Base-by-base conservation (phyloP, 108 stramenopile genomes). In the Fragilariopsis cylindrus region DNA sequence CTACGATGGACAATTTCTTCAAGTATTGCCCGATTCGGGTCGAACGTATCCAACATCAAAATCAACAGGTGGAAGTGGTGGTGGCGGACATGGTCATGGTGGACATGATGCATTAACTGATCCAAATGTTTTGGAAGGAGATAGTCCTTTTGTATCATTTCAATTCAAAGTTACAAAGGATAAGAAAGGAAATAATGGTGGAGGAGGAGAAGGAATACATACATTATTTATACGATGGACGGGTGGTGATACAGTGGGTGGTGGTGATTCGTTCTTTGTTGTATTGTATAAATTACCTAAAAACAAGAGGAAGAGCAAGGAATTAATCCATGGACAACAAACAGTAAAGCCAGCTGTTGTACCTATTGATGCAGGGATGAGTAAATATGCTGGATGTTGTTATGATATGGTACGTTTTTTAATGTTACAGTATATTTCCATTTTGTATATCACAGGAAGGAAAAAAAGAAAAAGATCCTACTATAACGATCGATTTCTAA, bases 161-260 rank as follows among this genome's bases (percentile, higher is more conserved):
- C 64, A 7, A 41, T 41, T 65, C 13, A 13, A 65, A 16, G 64
- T 65, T 3, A 41, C 30, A 7, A 40, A 65, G 64, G 53, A 54
- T n/a, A n/a, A n/a, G n/a, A n/a, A 54, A 0, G 53, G 53, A 2
- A n/a, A n/a, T 15, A 15, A 2, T n/a, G n/a, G 2, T 30, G 30
- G 30, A 30, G 30, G 30, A 15, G 30, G 57, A 21, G 57, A 9
- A 7, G 57, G 64, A 63, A 63, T 9, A 63, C 43, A 3, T 63
- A 63, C 62, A 41, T 63, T 21, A n/a, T 63, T 45, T 42, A 13
- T 45, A 63, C 45, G 62, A 63, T 63, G 62, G 39, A 45, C 43
- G 62, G 62, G 43, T 45, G 43, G 43, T 4, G 62, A 45, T n/a
- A 63, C 42, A 12, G 43, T n/a, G 0, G 62, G 43, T 47, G 62